Conservation (phyloP, 495 filamentous ascomycete species). For the Astrothelium subdiscretum region DNA sequence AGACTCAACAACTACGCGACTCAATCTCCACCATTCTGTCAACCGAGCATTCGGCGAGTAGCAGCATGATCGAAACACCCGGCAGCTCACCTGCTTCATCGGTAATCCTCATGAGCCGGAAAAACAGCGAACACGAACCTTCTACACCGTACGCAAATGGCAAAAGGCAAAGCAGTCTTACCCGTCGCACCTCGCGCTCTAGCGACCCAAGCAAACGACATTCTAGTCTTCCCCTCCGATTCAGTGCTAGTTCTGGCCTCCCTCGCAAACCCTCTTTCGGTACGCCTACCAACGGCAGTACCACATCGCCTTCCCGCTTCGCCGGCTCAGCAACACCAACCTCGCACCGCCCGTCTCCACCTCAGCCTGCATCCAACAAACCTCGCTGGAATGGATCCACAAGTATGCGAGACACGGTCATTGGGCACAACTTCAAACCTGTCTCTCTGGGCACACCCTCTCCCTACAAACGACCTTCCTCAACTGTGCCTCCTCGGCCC, state of each 20-base stretch:
- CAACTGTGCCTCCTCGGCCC: constrained; percentile 31
- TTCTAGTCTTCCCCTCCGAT: constrained; percentile 22
- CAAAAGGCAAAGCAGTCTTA: constrained; percentile 12
- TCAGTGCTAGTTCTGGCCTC: not conserved
- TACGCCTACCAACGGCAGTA: not conserved
- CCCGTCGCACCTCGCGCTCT: constrained; percentile 9
- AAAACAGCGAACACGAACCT: constrained; percentile 22
- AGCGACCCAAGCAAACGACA: constrained; percentile 14
- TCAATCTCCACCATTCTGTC: constrained; percentile 88
- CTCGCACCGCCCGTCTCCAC: constrained; percentile 19
- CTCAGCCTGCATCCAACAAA: constrained; percentile 40
- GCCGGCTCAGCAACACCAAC: constrained; percentile 36
- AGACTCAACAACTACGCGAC: constrained; percentile 69
- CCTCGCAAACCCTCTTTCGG: not conserved
- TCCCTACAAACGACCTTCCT: constrained; percentile 35
- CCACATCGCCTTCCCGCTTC: constrained; percentile 40
- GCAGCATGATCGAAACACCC: constrained; percentile 66
- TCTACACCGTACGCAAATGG: constrained; percentile 11
- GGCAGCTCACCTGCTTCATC: constrained; percentile 87
- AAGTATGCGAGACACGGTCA: constrained; percentile 55
- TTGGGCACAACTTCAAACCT: constrained; percentile 54
- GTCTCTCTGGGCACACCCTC: constrained; percentile 50
- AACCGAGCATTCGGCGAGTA: constrained; percentile 65
- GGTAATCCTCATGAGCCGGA: constrained; percentile 40
- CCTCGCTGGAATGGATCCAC: constrained; percentile 73